A percentile compares a stretch with the other conserved stretches of the same genome.
Evolutionary conservation across 2,329 filamentous ascomycete species (phyloP).

Genomic region (Stemphylium beticola): DNA sequence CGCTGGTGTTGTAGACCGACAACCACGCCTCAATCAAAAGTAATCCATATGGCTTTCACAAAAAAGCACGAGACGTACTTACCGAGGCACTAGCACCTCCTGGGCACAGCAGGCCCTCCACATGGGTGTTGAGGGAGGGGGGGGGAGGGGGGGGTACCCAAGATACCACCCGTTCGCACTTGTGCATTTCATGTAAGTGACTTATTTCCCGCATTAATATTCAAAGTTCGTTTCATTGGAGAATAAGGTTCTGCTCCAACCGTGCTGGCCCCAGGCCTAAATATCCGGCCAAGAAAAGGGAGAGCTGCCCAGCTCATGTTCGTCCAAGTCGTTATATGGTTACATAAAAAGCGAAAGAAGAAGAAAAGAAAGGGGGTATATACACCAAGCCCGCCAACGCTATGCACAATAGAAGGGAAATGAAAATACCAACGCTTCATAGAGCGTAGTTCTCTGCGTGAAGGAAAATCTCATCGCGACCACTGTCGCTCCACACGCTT

Average conservation of each 20-base stretch:
- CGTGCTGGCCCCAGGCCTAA: background rate
- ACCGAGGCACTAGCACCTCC: slow-evolving; percentile 8
- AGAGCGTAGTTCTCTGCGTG: slow-evolving; percentile 96
- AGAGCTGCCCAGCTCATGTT: slow-evolving; percentile 3
- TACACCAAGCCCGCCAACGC: slow-evolving; percentile 28
- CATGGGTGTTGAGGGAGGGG: background rate
- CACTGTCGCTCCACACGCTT: slow-evolving; percentile 78
- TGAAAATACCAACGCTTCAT: slow-evolving; percentile 50
- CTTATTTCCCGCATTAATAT: background rate
- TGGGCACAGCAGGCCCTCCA: background rate
- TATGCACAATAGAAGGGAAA: slow-evolving; percentile 34
- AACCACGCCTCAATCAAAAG: slow-evolving; percentile 8
- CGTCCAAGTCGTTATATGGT: slow-evolving; percentile 10
- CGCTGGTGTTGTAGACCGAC: slow-evolving; percentile 20
- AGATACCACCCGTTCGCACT: background rate
- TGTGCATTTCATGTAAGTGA: background rate
- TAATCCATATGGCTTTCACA: background rate
- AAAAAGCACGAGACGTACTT: slow-evolving; percentile 5
- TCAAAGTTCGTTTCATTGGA: background rate
- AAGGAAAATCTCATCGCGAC: slow-evolving; percentile 87
- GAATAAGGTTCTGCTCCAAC: background rate
- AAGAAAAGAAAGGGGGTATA: slow-evolving; percentile 25
- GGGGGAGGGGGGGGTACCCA: background rate
- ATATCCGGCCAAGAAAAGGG: slow-evolving; percentile 15
- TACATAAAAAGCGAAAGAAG: slow-evolving; percentile 18